Evolutionary conservation across 169 alveolate genomes (phyloP), one percentile per base, ranked within the genome.

Genomic region (Plasmodium cynomolgi): DNA sequence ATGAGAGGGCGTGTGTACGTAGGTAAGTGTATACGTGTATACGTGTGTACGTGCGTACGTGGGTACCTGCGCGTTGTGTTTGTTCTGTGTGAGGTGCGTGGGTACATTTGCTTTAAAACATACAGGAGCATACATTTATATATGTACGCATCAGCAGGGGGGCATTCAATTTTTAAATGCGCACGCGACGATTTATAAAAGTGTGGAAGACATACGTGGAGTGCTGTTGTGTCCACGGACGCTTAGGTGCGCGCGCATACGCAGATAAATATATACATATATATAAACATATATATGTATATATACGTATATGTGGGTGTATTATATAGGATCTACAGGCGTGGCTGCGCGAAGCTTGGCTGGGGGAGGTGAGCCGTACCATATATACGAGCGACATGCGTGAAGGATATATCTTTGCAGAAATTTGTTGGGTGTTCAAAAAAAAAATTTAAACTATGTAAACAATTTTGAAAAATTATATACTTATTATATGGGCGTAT

Each of bases 381-480:
- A 83, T 62, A 47, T 23, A 26, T 56, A 56, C 39, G 37, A 34
- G 73, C 62, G 26, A 26, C 20, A 29, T 54, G 44, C 39, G 56
- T 8, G 44, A 39, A 31, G 84, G 41, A 79, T 37, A n/a, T 73
- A 29, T 3, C 31, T 41, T 39, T 79, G 29, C 29, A 79, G 44
- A 15, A 37, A 79, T 7, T 34, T 79, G 11, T 79, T 37, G 75
- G 34, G 15, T 62, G 72, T 79, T 79, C 84, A 79, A 79, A 79
- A 79, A 79, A 79, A 79, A 39, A 62, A 62, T 62, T 62, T 62
- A 62, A 34, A 34, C 71, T 79, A 79, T 39, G 84, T 79, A 79
- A 79, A 79, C 84, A 79, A 79, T 79, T 26, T 79, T 79, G 84
- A 79, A 79, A 79, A 79, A 79, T 39, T 79, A 79, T 79, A 54